Percentiles rank a stretch among this genome's conserved stretches.
Conservation (phyloP, 208 protist genomes). For the Wallacemonas sp. region DNA sequence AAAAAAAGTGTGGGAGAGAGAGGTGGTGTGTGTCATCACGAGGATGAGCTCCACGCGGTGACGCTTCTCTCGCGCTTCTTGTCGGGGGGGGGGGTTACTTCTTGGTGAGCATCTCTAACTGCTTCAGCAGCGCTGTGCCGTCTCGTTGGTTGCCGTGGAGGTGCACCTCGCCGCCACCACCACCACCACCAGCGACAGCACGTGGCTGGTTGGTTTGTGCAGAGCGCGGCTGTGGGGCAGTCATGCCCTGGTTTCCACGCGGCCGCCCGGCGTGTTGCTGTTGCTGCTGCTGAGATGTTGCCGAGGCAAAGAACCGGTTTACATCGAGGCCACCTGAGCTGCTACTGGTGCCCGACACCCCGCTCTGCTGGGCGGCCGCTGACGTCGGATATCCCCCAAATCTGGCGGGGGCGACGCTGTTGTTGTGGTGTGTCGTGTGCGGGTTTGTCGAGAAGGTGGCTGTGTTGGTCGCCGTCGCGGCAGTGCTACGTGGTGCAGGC, state of each 20-base stretch:
- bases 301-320: background rate
- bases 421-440: background rate
- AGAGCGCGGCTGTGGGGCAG: background rate
- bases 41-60: no score
- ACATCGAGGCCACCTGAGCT: slow-evolving; percentile 9
- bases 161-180: background rate
- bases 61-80: no score
- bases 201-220: background rate
- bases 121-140: slow-evolving; percentile 9
- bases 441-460: slow-evolving; percentile 10
- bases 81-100: background rate
- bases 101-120: slow-evolving; percentile 16
- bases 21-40: no score
- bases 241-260: background rate
- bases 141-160: slow-evolving; percentile 1
- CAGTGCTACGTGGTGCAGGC: slow-evolving; percentile 3
- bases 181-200: no score
- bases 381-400: no score
- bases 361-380: no score
- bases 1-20: no score
- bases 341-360: no score
- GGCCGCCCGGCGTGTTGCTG: background rate
- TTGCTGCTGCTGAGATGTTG: background rate
- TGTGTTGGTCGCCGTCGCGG: background rate
- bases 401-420: background rate